A percentile compares a stretch with the other conserved stretches of the same genome.
These are phyloP conservation scores for Excoecaria agallocha DNA, from an alignment of 345 rosid genomes.

Conservation along the genomic window DNA sequence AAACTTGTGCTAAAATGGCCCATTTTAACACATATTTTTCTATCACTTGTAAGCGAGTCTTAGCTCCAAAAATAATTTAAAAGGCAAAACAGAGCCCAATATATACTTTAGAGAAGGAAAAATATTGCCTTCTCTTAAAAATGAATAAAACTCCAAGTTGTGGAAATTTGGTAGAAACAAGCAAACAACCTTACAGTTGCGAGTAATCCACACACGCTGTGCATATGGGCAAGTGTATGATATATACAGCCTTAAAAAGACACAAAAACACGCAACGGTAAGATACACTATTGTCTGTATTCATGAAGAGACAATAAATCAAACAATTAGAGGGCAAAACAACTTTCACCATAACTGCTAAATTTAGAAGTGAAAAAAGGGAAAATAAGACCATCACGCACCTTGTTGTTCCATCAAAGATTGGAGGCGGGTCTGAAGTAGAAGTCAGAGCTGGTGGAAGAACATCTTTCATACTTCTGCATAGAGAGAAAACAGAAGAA, in stretches of 20 bases:
- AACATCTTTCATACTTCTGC: constrained; percentile 42
- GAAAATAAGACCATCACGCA: constrained; percentile 6
- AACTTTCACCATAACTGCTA: neutral
- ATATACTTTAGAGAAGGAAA: too few relatives aligned
- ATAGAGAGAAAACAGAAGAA: neutral
- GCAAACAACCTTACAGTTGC: constrained; percentile 63
- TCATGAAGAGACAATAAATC: neutral
- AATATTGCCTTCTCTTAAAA: neutral
- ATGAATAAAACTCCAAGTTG: neutral
- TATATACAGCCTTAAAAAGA: constrained; percentile 56
- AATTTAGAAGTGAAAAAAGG: constrained; percentile 1
- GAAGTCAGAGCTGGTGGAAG: constrained; percentile 65
- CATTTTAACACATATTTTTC: too few relatives aligned
- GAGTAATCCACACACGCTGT: constrained; percentile 77
- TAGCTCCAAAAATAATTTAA: too few relatives aligned
- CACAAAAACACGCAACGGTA: neutral
- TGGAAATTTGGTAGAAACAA: constrained; percentile 1
- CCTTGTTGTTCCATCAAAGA: constrained; percentile 86
- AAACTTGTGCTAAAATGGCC: too few relatives aligned
- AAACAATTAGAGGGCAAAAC: neutral
- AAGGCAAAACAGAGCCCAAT: too few relatives aligned
- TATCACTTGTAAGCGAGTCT: too few relatives aligned
- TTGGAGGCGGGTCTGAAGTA: constrained; percentile 56
- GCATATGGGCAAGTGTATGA: constrained; percentile 74
- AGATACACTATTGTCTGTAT: neutral